Percentiles rank a stretch among this genome's conserved stretches.
phyloP scores from a whole-genome alignment of 371 early-diverging fungal species.

The Batrachochytrium dendrobatidis region DNA sequence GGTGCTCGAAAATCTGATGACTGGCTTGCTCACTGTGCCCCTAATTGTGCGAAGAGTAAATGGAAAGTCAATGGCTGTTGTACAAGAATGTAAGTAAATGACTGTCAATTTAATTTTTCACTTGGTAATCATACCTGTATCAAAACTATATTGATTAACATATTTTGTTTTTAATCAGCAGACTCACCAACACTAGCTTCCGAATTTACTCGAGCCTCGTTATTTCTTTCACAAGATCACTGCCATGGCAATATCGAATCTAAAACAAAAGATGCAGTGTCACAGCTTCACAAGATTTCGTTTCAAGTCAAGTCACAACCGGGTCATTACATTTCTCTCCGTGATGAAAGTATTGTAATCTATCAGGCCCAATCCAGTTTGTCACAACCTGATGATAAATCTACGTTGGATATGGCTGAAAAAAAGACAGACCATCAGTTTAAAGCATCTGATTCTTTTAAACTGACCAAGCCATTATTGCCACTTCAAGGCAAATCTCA shows the following conservation, averaged over 20 bases:
- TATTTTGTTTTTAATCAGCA: not conserved
- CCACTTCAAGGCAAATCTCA: no score
- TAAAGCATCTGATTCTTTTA: no score
- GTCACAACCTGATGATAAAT: not conserved
- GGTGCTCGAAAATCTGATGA: constrained; percentile 20
- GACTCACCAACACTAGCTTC: not conserved
- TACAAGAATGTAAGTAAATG: constrained; percentile 2
- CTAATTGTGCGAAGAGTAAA: constrained; percentile 50
- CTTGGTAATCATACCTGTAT: constrained; percentile 2
- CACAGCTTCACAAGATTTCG: constrained; percentile 85
- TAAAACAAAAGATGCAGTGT: constrained; percentile 43
- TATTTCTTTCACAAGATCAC: not conserved
- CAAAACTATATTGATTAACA: not conserved
- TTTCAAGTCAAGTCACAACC: constrained; percentile 61
- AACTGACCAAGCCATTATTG: no score
- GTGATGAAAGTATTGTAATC: not conserved
- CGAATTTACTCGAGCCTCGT: no score
- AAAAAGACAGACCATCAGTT: no score
- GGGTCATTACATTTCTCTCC: constrained; percentile 8
- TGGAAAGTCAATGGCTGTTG: constrained; percentile 9
- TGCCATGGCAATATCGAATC: constrained; percentile 5
- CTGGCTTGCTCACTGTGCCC: constrained; percentile 19
- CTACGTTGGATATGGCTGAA: not conserved
- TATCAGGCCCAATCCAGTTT: not conserved
- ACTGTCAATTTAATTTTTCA: not conserved